phyloP scores from a whole-genome alignment of 805 yeast genomes.

The Saturnispora bothae region DNA sequence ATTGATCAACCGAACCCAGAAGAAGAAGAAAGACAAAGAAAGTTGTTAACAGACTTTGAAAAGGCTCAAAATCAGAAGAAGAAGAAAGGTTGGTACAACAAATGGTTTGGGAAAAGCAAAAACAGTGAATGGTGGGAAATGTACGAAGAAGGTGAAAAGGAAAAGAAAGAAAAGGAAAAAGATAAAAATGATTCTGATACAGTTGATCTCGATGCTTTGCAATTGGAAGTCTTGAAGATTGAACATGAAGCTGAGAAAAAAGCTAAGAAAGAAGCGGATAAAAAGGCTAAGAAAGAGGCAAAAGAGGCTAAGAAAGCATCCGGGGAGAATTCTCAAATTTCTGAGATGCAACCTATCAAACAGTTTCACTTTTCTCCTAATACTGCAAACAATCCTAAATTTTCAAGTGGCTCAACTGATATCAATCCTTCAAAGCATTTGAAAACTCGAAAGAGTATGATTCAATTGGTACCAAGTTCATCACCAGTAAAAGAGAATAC shows the following conservation, averaged over 20 bases:
- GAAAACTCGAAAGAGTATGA: too few relatives aligned
- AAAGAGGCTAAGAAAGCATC: conserved; percentile 16
- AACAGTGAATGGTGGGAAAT: conserved; percentile 50
- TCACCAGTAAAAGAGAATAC: too few relatives aligned
- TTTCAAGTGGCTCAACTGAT: too few relatives aligned
- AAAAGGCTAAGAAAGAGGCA: conserved; percentile 23
- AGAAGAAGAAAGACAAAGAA: conserved; percentile 70
- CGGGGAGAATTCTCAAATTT: not conserved
- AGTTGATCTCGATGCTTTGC: conserved; percentile 1
- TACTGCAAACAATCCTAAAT: not conserved
- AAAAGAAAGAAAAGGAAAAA: conserved; percentile 18
- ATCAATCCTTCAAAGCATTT: too few relatives aligned
- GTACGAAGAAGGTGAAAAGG: conserved; percentile 31
- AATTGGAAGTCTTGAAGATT: not conserved
- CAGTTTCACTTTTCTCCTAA: conserved; percentile 6
- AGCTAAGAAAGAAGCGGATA: conserved; percentile 7
- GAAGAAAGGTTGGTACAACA: conserved; percentile 34
- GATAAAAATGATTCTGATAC: conserved; percentile 9
- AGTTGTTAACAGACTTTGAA: conserved; percentile 75
- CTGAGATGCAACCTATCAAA: not conserved
- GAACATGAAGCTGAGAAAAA: not conserved
- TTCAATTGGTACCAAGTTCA: too few relatives aligned
- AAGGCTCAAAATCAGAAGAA: conserved; percentile 17
- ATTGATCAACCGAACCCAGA: conserved; percentile 95
- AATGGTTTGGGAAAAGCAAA: conserved; percentile 30